A percentile compares a stretch with the other conserved stretches of the same genome.
Conservation (phyloP, 257 asterid genomes). For the Haberlea rhodopensis region DNA sequence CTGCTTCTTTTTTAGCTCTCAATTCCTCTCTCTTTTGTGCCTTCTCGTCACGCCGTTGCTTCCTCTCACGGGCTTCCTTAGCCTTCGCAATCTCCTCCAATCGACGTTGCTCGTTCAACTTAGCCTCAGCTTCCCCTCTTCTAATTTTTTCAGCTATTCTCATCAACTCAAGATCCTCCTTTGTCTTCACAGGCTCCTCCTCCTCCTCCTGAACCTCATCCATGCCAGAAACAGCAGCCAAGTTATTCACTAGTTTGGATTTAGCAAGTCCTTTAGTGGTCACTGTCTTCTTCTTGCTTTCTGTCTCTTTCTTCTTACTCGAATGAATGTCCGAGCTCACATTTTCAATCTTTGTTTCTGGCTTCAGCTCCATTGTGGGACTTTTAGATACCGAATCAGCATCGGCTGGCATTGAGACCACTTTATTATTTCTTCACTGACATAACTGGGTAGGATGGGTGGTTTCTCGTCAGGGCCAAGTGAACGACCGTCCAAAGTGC, state of each 20-base stretch:
- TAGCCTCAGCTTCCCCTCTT: slow-evolving; percentile 49
- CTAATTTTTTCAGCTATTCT: slow-evolving; percentile 60
- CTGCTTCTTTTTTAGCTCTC: slow-evolving; percentile 83
- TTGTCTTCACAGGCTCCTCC: slow-evolving; percentile 40
- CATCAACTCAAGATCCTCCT: slow-evolving; percentile 55
- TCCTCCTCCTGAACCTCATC: slow-evolving; percentile 27
- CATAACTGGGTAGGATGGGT: slow-evolving; percentile 47
- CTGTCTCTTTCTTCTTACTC: slow-evolving; percentile 29
- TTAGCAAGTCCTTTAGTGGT: slow-evolving; percentile 24
- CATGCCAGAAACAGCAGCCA: slow-evolving; percentile 30
- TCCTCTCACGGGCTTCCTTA: slow-evolving; percentile 86
- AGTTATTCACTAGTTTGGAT: slow-evolving; percentile 32
- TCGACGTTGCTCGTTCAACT: slow-evolving; percentile 72
- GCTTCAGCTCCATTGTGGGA: slow-evolving; percentile 36
- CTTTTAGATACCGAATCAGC: slow-evolving; percentile 29
- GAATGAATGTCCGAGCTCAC: slow-evolving; percentile 21
- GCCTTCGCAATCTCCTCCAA: slow-evolving; percentile 80
- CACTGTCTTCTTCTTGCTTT: slow-evolving; percentile 33
- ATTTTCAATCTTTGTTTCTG: slow-evolving; percentile 30
- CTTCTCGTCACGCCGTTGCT: slow-evolving; percentile 75
- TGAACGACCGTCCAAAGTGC: slow-evolving; percentile 84
- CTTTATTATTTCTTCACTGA: slow-evolving; percentile 39
- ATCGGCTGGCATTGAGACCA: slow-evolving; percentile 32
- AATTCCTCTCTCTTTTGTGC: slow-evolving; percentile 68
- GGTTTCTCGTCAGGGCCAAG: slow-evolving; percentile 86